Evolutionary conservation across 768 basidiomycete genomes (phyloP).

Genomic region (Lyophyllum decastes): DNA sequence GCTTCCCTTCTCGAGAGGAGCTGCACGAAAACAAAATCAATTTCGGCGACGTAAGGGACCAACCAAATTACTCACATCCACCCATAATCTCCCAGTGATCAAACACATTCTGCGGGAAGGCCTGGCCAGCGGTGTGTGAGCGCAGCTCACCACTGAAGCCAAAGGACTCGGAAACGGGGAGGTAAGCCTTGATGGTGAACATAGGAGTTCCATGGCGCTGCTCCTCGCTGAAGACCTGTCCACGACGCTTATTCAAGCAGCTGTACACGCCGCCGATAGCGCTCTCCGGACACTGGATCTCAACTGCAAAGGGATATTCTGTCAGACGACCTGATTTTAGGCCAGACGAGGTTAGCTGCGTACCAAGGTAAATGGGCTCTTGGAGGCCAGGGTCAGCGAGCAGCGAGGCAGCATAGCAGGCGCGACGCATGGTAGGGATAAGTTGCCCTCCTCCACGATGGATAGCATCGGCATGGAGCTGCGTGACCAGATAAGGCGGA

Average conservation of each 20-base stretch:
- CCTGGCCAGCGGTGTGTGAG: conserved; percentile 91
- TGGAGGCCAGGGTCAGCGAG: conserved; percentile 91
- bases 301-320: conserved; percentile 52
- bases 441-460: conserved; percentile 99
- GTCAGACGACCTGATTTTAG: conserved; percentile 4
- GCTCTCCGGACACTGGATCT: conserved; percentile 97
- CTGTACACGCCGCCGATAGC: conserved; percentile 98
- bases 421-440: conserved; percentile 96
- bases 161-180: conserved; percentile 90
- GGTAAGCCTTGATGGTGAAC: conserved; percentile 98
- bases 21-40: conserved; percentile 30
- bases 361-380: conserved; percentile 94
- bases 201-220: conserved; percentile 98
- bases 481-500: conserved; percentile 9
- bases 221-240: conserved; percentile 97
- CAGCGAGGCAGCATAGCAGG: conserved; percentile 92
- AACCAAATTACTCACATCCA: conserved; percentile 57
- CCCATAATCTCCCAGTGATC: conserved; percentile 91
- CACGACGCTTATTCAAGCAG: conserved; percentile 93
- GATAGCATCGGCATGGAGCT: conserved; percentile 98
- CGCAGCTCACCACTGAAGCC: conserved; percentile 98
- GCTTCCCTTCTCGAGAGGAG: conserved; percentile 86
- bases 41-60: neutral
- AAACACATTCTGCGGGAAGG: conserved; percentile 95
- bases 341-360: conserved; percentile 13